phyloP scores from a whole-genome alignment of 139 green algal species.

The Chlamydomonas sp. region DNA sequence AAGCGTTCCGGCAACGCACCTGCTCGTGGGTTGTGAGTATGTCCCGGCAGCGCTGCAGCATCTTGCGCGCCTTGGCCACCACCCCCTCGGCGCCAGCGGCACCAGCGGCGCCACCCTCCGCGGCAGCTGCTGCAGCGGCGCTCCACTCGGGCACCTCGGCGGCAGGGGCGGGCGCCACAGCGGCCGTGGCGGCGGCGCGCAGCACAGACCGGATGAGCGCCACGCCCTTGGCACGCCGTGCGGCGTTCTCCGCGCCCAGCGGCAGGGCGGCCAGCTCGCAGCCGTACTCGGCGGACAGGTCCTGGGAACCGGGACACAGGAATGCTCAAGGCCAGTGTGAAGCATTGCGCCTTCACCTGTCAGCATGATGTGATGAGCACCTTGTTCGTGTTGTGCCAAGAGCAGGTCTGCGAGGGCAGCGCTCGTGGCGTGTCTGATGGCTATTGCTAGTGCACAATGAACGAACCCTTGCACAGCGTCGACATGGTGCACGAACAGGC shows the following conservation, averaged over 20 bases:
- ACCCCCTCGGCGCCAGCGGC: neutral
- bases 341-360: neutral
- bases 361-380: too few relatives aligned
- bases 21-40: conserved; percentile 40
- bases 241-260: conserved; percentile 6
- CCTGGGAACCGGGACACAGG: conserved; percentile 12
- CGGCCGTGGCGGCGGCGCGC: neutral
- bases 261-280: conserved; percentile 54
- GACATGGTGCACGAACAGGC: neutral
- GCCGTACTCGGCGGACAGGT: conserved; percentile 46
- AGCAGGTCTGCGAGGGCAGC: too few relatives aligned
- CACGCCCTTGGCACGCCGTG: conserved; percentile 32
- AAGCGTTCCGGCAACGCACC: conserved; percentile 1
- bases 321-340: neutral
- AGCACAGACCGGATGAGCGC: conserved; percentile 14
- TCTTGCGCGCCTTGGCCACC: neutral
- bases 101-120: neutral
- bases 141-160: neutral
- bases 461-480: too few relatives aligned
- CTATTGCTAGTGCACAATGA: too few relatives aligned
- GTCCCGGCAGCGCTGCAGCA: conserved; percentile 11
- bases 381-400: too few relatives aligned
- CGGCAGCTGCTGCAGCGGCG: neutral
- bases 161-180: neutral
- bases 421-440: too few relatives aligned